Evolutionary conservation across 768 basidiomycete species (phyloP).

Genomic region (Lactarius sanguifluus): DNA sequence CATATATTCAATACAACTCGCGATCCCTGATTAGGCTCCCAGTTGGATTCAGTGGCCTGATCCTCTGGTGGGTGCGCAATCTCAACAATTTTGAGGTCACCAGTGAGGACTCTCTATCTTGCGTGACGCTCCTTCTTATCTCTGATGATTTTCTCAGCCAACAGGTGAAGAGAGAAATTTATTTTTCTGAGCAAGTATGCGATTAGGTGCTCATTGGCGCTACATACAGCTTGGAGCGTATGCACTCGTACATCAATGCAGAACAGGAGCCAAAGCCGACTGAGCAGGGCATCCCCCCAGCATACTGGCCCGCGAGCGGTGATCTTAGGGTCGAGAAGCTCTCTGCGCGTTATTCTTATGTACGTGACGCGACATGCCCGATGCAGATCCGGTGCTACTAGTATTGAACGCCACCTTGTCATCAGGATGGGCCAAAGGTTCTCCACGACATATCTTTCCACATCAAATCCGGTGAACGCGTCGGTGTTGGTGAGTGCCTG

Average conservation of each 20-base stretch:
- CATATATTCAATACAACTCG: no score
- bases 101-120: no score
- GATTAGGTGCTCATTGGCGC: slow-evolving; percentile 1
- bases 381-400: slow-evolving; percentile 45
- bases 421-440: slow-evolving; percentile 53
- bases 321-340: no score
- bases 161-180: slow-evolving; percentile 31
- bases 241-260: slow-evolving; percentile 53
- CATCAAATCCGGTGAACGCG: slow-evolving; percentile 55
- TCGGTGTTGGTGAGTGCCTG: slow-evolving; percentile 50
- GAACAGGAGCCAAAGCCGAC: slow-evolving; percentile 41
- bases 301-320: no score
- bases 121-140: neutral
- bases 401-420: slow-evolving; percentile 23
- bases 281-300: no score
- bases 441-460: slow-evolving; percentile 52
- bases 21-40: no score
- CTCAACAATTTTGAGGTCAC: no score
- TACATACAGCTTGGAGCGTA: slow-evolving; percentile 45
- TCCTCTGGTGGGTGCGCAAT: no score
- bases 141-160: slow-evolving; percentile 27
- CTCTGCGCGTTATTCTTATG: no score
- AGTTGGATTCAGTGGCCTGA: no score
- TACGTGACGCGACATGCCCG: slow-evolving; percentile 16
- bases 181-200: neutral